Evolutionary conservation across 352 stramenopile genomes (phyloP).

Genomic region (Paralagenidium karlingii): DNA sequence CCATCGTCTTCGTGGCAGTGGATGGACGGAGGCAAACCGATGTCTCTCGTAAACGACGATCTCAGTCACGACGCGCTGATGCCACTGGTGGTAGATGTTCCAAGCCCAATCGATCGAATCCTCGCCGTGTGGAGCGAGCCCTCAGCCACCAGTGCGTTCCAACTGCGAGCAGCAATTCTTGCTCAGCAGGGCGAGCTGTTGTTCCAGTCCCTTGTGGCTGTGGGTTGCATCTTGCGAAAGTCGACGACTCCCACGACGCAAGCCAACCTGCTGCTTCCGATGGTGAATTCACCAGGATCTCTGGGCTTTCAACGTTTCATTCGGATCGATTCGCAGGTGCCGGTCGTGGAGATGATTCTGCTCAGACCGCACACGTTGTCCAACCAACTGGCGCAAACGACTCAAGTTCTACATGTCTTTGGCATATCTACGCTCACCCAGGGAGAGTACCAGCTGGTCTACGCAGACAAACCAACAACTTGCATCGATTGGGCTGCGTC

Average conservation of each 20-base stretch:
- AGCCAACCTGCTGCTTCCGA: constrained; percentile 30
- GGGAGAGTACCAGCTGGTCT: constrained; percentile 39
- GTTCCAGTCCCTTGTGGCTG: no score
- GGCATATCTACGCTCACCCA: constrained; percentile 26
- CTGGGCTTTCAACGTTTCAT: constrained; percentile 39
- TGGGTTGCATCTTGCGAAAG: constrained; percentile 26
- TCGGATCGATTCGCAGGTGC: constrained; percentile 34
- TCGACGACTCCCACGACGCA: constrained; percentile 17
- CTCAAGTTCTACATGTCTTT: constrained; percentile 53
- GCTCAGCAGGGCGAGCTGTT: no score
- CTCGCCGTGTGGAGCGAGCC: constrained; percentile 39
- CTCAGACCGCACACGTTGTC: constrained; percentile 19
- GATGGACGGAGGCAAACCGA: constrained; percentile 16
- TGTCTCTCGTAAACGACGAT: constrained; percentile 33
- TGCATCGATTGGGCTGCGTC: constrained; percentile 38
- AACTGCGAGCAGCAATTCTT: no score
- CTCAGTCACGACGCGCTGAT: constrained; percentile 8
- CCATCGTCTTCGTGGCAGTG: constrained; percentile 16
- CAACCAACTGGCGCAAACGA: constrained; percentile 12
- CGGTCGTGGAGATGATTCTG: constrained; percentile 16
- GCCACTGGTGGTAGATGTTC: constrained; percentile 10
- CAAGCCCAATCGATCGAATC: constrained; percentile 3
- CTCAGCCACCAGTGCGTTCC: no score
- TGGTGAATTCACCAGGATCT: constrained; percentile 23
- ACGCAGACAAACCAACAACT: constrained; percentile 16